Conservation (phyloP, 371 early-diverging fungal genomes). For the Apophysomyces sp. region DNA sequence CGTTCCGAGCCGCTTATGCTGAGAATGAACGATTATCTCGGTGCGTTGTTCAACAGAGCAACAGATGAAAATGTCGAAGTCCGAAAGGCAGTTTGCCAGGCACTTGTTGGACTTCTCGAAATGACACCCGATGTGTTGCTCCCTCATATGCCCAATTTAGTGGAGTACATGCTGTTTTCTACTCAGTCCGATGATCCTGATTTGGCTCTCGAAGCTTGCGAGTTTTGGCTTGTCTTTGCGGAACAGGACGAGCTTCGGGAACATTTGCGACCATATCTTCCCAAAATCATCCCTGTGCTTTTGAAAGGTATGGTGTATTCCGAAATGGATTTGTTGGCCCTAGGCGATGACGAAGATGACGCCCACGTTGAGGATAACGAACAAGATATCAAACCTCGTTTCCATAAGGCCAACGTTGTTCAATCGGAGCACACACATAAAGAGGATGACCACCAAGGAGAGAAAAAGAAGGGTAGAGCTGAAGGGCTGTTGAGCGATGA, state of each 20-base stretch:
- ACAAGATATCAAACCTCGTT: slow-evolving; percentile 83
- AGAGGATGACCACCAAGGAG: slow-evolving; percentile 8
- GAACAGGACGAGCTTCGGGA: slow-evolving; percentile 74
- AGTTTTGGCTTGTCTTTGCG: slow-evolving; percentile 90
- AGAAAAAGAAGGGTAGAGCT: slow-evolving; percentile 1
- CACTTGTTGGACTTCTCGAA: slow-evolving; percentile 75
- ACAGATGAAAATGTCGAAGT: slow-evolving; percentile 67
- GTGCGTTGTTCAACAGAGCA: slow-evolving; percentile 69
- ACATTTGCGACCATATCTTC: slow-evolving; percentile 66
- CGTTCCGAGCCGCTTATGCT: slow-evolving; percentile 56
- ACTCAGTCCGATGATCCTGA: slow-evolving; percentile 66
- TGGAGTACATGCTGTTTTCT: slow-evolving; percentile 82
- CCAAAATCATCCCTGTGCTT: slow-evolving; percentile 75
- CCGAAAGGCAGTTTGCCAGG: slow-evolving; percentile 79
- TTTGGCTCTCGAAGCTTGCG: slow-evolving; percentile 86
- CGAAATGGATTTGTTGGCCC: slow-evolving; percentile 72
- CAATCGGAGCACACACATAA: slow-evolving; percentile 42
- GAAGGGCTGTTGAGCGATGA: slow-evolving; percentile 13
- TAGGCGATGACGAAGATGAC: slow-evolving; percentile 68
- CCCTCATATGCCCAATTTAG: slow-evolving; percentile 72
- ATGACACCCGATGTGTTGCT: slow-evolving; percentile 67
- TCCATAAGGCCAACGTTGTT: slow-evolving; percentile 70
- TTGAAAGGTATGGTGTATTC: slow-evolving; percentile 87
- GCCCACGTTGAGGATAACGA: slow-evolving; percentile 66
- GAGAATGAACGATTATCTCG: slow-evolving; percentile 62